These are phyloP conservation scores for Monosporozyma aquatica DNA, from an alignment of 805 yeast genomes.

Conservation along the genomic window DNA sequence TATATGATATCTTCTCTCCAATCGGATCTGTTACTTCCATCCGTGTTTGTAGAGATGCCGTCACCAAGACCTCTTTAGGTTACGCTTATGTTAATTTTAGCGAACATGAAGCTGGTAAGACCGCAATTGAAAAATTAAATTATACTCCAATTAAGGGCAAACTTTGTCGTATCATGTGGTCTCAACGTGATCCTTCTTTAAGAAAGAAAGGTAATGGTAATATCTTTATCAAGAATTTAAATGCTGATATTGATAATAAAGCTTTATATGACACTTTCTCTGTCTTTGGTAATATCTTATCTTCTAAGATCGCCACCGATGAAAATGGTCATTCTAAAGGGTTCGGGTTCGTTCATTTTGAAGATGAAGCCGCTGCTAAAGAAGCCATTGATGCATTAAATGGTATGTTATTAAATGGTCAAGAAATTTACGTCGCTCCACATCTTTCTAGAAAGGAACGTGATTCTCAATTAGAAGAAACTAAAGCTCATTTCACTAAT, in stretches of 20 bases:
- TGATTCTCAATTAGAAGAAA: slow-evolving; percentile 82
- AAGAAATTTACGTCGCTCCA: slow-evolving; percentile 90
- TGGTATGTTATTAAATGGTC: slow-evolving; percentile 96
- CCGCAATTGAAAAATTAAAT: slow-evolving; percentile 92
- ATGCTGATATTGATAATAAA: slow-evolving; percentile 97
- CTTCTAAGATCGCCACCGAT: slow-evolving; percentile 96
- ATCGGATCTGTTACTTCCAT: slow-evolving; percentile 93
- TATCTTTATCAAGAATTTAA: slow-evolving; percentile 96
- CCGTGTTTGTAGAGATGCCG: slow-evolving; percentile 98
- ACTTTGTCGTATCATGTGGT: slow-evolving; percentile 99
- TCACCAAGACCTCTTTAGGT: slow-evolving; percentile 92
- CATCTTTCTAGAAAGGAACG: slow-evolving; percentile 91
- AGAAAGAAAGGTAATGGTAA: slow-evolving; percentile 95
- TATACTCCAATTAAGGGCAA: slow-evolving; percentile 88
- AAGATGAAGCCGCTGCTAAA: slow-evolving; percentile 81
- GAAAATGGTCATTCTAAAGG: slow-evolving; percentile 87
- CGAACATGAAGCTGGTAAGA: slow-evolving; percentile 80
- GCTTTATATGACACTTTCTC: slow-evolving; percentile 96
- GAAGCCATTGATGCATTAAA: slow-evolving; percentile 95
- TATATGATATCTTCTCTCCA: slow-evolving; percentile 90
- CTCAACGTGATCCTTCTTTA: slow-evolving; percentile 94
- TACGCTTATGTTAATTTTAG: slow-evolving; percentile 97
- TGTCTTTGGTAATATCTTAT: slow-evolving; percentile 90
- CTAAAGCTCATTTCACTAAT: slow-evolving; percentile 90
- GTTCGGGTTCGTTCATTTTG: slow-evolving; percentile 96